Percentiles rank a stretch among this genome's conserved stretches.
Conservation (phyloP, 495 filamentous ascomycete species). For the Neurospora cerealis region DNA sequence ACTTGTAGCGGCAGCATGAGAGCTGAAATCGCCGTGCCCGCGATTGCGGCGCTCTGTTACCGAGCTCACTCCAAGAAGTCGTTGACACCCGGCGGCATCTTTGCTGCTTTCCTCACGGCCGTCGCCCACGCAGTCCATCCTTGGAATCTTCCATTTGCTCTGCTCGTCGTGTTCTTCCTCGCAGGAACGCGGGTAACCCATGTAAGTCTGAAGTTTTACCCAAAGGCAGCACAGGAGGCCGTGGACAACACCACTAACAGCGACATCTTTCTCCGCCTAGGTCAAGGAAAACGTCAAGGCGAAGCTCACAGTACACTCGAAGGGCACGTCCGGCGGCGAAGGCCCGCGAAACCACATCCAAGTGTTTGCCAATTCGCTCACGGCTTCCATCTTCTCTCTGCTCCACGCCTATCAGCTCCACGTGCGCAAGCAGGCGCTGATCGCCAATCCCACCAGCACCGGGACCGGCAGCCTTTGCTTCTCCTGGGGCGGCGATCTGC, state of each 20-base stretch:
- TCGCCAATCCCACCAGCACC: constrained; percentile 3
- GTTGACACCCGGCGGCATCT: constrained; percentile 62
- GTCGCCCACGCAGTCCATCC: constrained; percentile 77
- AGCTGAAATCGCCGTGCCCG: constrained; percentile 56
- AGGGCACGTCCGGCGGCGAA: constrained; percentile 64
- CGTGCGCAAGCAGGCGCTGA: constrained; percentile 23
- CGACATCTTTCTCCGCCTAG: constrained; percentile 21
- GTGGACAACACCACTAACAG: not conserved
- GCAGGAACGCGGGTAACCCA: constrained; percentile 77
- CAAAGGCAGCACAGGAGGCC: not conserved
- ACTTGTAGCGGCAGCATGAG: constrained; percentile 43
- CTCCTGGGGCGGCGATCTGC: constrained; percentile 42
- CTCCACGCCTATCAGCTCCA: constrained; percentile 59
- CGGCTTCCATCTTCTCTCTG: constrained; percentile 63
- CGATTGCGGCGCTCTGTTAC: constrained; percentile 52
- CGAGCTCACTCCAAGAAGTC: constrained; percentile 65
- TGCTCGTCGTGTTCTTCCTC: constrained; percentile 80
- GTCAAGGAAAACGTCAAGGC: constrained; percentile 84
- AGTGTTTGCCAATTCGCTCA: constrained; percentile 80
- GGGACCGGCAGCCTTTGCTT: constrained; percentile 34
- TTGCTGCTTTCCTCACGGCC: constrained; percentile 61
- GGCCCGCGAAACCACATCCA: constrained; percentile 76
- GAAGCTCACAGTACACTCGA: constrained; percentile 63
- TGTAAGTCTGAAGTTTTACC: constrained; percentile 27
- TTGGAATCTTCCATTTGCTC: constrained; percentile 76